Base-by-base conservation (phyloP, 2,329 filamentous ascomycete genomes). In the Colletotrichum simmondsii region DNA sequence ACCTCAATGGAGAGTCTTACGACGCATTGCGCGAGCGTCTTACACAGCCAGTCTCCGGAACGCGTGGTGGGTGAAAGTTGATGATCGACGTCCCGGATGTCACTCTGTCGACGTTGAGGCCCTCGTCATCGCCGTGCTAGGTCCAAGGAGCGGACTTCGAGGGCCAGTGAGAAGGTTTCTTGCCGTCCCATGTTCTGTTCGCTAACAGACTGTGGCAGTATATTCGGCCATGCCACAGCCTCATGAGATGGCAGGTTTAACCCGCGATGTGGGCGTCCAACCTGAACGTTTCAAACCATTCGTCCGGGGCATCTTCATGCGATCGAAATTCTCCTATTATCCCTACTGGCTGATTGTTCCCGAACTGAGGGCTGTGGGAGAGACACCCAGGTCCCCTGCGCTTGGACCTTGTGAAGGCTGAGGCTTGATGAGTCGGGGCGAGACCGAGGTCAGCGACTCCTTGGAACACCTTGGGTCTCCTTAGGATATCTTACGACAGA, bases 261-360 rank as follows among this genome's bases (percentile, higher is more conserved):
- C 16, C 60, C 61, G 61, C 60, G 60, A 70, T 53, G 61, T 70
- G 61, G 67, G 67, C 46, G 54, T 32, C 26, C 35, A 53, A 37
- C 54, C 42, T 70, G 19, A 14, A 24, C 24, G 60, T 61, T 37
- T 52, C 64, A 46, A 65, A 58, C n/a, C 37, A 53, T 59, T 59
- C 37, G 60, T 59, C 60, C 37, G 28, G 19, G 42, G 60, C 37
- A 59, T 59, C 11, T n/a, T 59, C 37, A 65, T 70, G 53, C 37
- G 22, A 53, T 14, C 37, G 58, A 26, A 54, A 30, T 24, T 6
- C 26, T 32, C 28, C 5, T 26, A 24, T 42, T 30, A 8, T 37
- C 19, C 26, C 32, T 19, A 10, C 42, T 46, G 42, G 16, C 42
- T 19, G 42, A 4, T 7, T 16, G 42, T n/a, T 46, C 16, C 42